Evolutionary conservation across 2,329 filamentous ascomycete species (phyloP), one percentile per base, ranked within the genome.

Genomic region (Phaeosphaeria sp.): DNA sequence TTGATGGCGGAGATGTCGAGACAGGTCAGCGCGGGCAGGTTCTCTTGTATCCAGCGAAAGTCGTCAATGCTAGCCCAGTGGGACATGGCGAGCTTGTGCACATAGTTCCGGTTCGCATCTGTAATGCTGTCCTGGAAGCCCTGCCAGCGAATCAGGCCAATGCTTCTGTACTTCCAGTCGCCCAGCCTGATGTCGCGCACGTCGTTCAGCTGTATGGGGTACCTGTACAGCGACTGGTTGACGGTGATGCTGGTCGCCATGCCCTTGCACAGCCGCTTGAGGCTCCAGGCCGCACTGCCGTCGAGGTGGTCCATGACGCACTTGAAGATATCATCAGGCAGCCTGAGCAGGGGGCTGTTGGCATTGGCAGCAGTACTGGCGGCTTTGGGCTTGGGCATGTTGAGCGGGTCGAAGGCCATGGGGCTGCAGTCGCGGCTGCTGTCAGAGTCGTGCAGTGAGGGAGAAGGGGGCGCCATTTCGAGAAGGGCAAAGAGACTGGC

Each of bases 251-350:
- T 75, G 43, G 47, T 61, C 20, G 72, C 62, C 66, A 76, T 63
- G 57, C 74, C 74, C 36, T 64, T 66, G 54, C 73, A 77, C 30
- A 71, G 49, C 6, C 66, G 62, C 65, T 75, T 77, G 23, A 77
- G 59, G n/a, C 65, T 63, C 68, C 68, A 75, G 11, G 73, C 74
- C 23, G 66, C 65, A 39, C 72, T 68, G 23, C 73, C 61, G 44
- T 74, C 67, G 6, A 77, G 65, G 52, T 77, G 73, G 62, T 77
- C 74, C 52, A 70, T 61, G 43, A 77, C 62, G 52, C 73, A 76
- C 47, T 69, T 71, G 66, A 77, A 76, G 47, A 77, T 72, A 55
- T 77, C 74, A 55, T 73, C 72, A 4, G 74, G 73, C 39, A 77
- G 67, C 52, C 64, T 66, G 39, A 75, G 62, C 44, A 77, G 69